Conservation (phyloP, 176 grass and related monocot genomes). For the Olyra latifolia region DNA sequence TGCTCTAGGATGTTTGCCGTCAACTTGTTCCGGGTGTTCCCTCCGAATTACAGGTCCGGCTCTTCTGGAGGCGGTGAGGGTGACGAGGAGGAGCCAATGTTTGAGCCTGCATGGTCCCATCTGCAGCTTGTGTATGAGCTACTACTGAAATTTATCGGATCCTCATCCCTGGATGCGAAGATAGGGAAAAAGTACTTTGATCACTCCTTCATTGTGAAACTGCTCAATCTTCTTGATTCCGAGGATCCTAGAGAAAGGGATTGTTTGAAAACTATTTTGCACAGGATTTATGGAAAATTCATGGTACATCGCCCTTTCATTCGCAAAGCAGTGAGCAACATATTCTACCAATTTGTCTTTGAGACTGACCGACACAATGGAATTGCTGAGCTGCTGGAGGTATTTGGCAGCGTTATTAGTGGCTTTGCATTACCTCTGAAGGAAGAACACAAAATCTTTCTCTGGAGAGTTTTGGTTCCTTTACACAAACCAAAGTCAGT, state of each 20-base stretch:
- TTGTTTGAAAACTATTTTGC: slow-evolving; percentile 90
- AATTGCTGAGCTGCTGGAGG: slow-evolving; percentile 91
- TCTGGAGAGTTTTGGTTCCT: slow-evolving; percentile 74
- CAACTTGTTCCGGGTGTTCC: slow-evolving; percentile 88
- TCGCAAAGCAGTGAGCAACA: slow-evolving; percentile 85
- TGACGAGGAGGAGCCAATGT: slow-evolving; percentile 92
- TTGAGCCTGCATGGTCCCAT: slow-evolving; percentile 90
- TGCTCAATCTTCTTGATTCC: slow-evolving; percentile 90
- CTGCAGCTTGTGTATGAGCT: slow-evolving; percentile 98
- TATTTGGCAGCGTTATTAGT: slow-evolving; percentile 93
- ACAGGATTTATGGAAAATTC: slow-evolving; percentile 95
- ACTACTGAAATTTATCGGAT: slow-evolving; percentile 86
- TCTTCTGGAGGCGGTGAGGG: slow-evolving; percentile 66
- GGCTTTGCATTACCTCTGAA: slow-evolving; percentile 93
- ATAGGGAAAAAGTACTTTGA: slow-evolving; percentile 92
- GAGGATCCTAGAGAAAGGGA: slow-evolving; percentile 97
- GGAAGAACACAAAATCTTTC: slow-evolving; percentile 97
- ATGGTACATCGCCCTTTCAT: slow-evolving; percentile 98
- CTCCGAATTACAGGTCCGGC: slow-evolving; percentile 59
- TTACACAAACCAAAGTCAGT: slow-evolving; percentile 87
- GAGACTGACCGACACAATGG: slow-evolving; percentile 89
- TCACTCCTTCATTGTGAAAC: slow-evolving; percentile 78
- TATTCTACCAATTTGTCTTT: slow-evolving; percentile 93
- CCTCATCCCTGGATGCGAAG: slow-evolving; percentile 80
- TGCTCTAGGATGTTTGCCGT: slow-evolving; percentile 83